phyloP scores from a whole-genome alignment of 495 filamentous ascomycete genomes.

The Penicillium waksmanii region DNA sequence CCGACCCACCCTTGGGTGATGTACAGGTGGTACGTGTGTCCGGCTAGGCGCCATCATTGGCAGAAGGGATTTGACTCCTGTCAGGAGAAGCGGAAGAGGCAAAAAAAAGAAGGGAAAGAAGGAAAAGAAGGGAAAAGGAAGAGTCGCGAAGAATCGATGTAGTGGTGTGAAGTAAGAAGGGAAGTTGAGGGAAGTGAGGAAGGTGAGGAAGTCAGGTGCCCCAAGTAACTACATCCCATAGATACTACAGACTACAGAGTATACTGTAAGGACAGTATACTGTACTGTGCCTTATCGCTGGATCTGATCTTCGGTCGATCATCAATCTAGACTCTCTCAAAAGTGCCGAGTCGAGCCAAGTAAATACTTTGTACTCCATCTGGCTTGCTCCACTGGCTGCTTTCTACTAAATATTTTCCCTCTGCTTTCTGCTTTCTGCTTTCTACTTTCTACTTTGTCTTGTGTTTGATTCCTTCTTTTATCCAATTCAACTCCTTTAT shows the following conservation, averaged over 20 bases:
- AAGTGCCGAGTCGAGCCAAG: neutral
- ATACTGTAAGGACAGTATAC: too few species aligned
- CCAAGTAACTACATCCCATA: too few species aligned
- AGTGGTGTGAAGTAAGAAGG: too few species aligned
- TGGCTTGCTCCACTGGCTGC: neutral
- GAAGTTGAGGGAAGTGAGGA: too few species aligned
- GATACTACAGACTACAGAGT: too few species aligned
- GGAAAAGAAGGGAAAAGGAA: neutral
- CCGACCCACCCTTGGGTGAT: constrained; percentile 3
- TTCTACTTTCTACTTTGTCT: neutral
- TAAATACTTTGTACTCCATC: too few species aligned
- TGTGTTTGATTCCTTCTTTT: neutral
- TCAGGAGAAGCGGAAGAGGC: neutral
- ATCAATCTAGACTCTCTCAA: constrained; percentile 6
- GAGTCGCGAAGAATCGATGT: neutral
- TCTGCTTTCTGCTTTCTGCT: neutral
- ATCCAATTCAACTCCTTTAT: neutral
- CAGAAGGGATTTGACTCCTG: neutral
- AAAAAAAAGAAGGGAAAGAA: neutral
- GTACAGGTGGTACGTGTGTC: constrained; percentile 8
- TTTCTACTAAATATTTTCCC: neutral
- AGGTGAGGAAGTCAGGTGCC: too few species aligned
- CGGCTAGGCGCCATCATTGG: neutral
- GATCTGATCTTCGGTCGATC: constrained; percentile 6
- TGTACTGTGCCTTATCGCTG: constrained; percentile 14